A percentile compares a stretch with the other conserved stretches of the same genome.
Conservation (phyloP, 2,329 filamentous ascomycete genomes). For the Nothopassalora personata region DNA sequence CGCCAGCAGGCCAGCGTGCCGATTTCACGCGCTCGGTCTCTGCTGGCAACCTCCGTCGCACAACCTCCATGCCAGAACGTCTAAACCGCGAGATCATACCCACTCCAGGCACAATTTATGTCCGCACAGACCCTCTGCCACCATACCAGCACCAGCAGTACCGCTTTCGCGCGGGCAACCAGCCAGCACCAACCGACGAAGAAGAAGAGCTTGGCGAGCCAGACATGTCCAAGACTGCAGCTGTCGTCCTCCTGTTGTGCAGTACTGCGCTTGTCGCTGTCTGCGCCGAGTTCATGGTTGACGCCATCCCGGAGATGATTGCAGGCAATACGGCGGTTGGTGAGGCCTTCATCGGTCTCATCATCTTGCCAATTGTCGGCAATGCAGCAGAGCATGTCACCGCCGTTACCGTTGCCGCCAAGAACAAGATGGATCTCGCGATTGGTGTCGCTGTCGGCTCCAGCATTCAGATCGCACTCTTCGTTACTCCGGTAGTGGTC, state of each 20-base stretch:
- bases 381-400: constrained; percentile 80
- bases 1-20: constrained; percentile 5
- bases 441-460: constrained; percentile 76
- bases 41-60: constrained; percentile 57
- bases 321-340: constrained; percentile 52
- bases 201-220: constrained; percentile 30
- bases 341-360: constrained; percentile 72
- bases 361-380: constrained; percentile 75
- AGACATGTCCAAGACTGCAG: constrained; percentile 53
- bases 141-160: constrained; percentile 24
- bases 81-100: constrained; percentile 42
- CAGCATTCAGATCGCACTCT: constrained; percentile 75
- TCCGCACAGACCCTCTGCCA: constrained; percentile 25
- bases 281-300: constrained; percentile 67
- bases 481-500: constrained; percentile 70
- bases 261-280: constrained; percentile 56
- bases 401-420: constrained; percentile 70
- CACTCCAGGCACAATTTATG: constrained; percentile 12
- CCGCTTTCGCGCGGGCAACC: constrained; percentile 9
- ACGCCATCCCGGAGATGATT: constrained; percentile 65
- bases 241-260: constrained; percentile 50
- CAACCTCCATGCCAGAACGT: constrained; percentile 67
- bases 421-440: constrained; percentile 80
- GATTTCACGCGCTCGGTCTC: constrained; percentile 16
- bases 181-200: constrained; percentile 7